A percentile compares a stretch with the other conserved stretches of the same genome.
Conservation (phyloP, 202 grass and related monocot species). For the Eragrostis tef region DNA sequence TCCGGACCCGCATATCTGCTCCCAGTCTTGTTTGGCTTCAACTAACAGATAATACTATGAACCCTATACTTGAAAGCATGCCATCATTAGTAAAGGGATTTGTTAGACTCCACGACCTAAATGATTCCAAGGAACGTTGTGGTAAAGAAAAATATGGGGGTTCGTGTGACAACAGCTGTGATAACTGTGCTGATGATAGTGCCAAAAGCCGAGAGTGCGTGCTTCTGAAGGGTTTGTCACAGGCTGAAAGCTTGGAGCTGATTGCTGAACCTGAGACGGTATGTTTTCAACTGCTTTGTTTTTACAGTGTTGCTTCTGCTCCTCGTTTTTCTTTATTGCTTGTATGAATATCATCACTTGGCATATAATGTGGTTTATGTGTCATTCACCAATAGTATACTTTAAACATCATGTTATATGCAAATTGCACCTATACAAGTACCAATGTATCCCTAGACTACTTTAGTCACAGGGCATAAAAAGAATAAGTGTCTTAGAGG, state of each 20-base stretch:
- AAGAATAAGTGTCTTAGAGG: too few species aligned
- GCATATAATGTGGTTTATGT: too few species aligned
- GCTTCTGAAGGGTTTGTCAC: constrained; percentile 37
- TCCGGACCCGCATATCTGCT: constrained; percentile 18
- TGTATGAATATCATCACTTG: too few species aligned
- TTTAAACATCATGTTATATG: too few species aligned
- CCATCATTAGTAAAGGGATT: constrained; percentile 26
- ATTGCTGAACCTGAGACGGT: constrained; percentile 19
- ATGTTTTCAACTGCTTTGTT: constrained; percentile 1
- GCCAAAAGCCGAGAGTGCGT: neutral
- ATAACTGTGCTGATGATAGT: neutral
- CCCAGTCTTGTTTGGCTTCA: constrained; percentile 19
- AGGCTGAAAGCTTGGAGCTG: constrained; percentile 40
- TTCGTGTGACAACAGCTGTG: neutral
- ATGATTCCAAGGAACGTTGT: constrained; percentile 4
- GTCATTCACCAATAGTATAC: too few species aligned
- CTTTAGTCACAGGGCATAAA: too few species aligned
- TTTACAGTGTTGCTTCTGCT: too few species aligned
- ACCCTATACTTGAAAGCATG: constrained; percentile 42
- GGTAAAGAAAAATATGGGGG: constrained; percentile 25
- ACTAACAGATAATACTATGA: neutral
- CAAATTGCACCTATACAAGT: too few species aligned
- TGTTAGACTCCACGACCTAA: neutral
- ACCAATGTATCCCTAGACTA: too few species aligned
- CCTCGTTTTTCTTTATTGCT: too few species aligned